Conservation (phyloP, 2,329 filamentous ascomycete genomes). For the Arachnopeziza araneosa region DNA sequence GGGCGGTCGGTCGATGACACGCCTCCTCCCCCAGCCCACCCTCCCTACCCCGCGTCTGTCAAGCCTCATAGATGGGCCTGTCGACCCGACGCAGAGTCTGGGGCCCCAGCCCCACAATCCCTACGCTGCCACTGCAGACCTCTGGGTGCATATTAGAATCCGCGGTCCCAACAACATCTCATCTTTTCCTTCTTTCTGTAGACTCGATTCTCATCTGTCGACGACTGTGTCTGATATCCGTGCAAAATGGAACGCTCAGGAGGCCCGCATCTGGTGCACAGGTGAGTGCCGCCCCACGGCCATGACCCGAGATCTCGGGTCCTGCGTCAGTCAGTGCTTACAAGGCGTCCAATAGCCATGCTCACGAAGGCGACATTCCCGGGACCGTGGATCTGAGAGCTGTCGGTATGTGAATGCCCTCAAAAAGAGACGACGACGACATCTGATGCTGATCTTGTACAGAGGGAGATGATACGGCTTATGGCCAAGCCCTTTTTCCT, state of each 20-base stretch:
- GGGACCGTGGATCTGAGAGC: conserved; percentile 50
- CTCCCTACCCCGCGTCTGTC: neutral
- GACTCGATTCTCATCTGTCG: too few relatives aligned
- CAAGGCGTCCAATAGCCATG: conserved; percentile 37
- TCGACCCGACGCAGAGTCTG: neutral
- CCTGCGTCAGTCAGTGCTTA: neutral
- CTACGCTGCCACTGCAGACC: neutral
- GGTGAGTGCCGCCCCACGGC: neutral
- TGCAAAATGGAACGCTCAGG: neutral
- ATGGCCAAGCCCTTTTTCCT: conserved; percentile 55
- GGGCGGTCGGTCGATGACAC: too few relatives aligned
- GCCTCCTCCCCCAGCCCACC: neutral
- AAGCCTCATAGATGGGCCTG: neutral
- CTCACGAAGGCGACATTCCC: conserved; percentile 49
- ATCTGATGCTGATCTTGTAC: neutral
- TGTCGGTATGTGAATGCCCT: conserved; percentile 21
- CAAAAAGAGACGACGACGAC: neutral
- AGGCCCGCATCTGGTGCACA: neutral
- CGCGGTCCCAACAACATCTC: neutral
- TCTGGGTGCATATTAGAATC: neutral
- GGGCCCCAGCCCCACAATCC: neutral
- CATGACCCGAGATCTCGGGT: neutral
- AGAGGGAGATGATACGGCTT: conserved; percentile 54
- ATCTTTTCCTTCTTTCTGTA: neutral
- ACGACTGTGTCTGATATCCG: too few relatives aligned